Base-by-base conservation (phyloP, 1,284 basidiomycete species). In the Trichosporon sp. region DNA sequence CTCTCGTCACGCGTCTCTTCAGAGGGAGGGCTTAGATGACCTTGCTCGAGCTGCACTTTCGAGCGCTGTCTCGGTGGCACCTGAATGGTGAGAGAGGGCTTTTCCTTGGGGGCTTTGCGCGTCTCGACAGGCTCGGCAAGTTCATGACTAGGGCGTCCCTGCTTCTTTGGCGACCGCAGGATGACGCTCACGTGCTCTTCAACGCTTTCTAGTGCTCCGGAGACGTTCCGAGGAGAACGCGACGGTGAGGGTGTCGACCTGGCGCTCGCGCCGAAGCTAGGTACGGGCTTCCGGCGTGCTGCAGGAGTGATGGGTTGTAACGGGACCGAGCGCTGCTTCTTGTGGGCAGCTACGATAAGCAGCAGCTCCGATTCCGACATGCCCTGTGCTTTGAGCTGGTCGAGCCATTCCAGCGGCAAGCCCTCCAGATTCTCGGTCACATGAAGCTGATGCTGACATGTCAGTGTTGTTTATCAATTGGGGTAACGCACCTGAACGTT, bases 401-500 rank as follows among this genome's bases (percentile, higher is more conserved):
- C 57, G 1, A 78, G 56, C 78, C 78, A 79, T 34, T 70, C 66
- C 5, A 70, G 52, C 1, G 78, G 76, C 1, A 79, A 60, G 31
- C 71, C 73, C 10, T 70, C 70, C 5, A 79, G 64, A 21, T 74
- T 73, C 1, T 73, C 71, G 0, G 73, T 70, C n/a, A 79, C 74
- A 52, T 79, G 78, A 3, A 79, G 66, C 33, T 78, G 74, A 60
- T 79, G 78, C 78, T 79, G 65, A 16, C 13, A 33, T 63, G 19
- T 62, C 46, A 29, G 34, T 16, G 13, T 10, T 27, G 11, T 6
- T 46, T 36, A 33, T 25, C 56, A 49, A 14, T 44, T 19, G 27
- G 6, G 23, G n/a, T n/a, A n/a, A 70, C 75, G 60, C 61, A 78
- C 77, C 56, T 71, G 71, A n/a, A 77, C 70, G 34, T 78, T 76